Conservation (phyloP, 208 protist genomes). For the Acanthamoeba castellanii region DNA sequence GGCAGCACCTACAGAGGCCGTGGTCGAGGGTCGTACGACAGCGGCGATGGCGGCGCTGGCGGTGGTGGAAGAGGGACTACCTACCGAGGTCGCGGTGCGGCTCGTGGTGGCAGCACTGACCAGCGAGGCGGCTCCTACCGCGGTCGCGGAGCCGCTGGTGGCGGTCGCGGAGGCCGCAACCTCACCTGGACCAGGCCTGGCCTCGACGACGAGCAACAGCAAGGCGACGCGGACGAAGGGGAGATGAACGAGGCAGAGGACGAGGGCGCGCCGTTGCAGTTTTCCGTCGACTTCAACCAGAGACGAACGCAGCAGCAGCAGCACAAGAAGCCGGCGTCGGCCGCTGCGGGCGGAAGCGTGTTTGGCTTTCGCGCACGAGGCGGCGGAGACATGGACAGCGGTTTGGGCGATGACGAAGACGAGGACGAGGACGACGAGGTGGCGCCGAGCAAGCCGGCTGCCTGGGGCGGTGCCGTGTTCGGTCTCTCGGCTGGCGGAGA, state of each 20-base stretch:
- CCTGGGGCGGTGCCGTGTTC: conserved; percentile 21
- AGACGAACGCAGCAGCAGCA: not conserved
- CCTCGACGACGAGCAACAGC: not conserved
- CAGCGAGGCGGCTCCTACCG: not conserved
- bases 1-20: not conserved
- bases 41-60: too few species aligned
- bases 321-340: not conserved
- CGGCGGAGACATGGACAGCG: not conserved
- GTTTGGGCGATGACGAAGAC: not conserved
- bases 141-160: not conserved
- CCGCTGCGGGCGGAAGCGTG: not conserved
- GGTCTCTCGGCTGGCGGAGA: not conserved
- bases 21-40: too few species aligned
- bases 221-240: not conserved
- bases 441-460: not conserved
- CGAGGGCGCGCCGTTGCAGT: not conserved
- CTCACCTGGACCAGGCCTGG: not conserved
- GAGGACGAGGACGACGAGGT: conserved; percentile 2
- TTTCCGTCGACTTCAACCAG: not conserved
- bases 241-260: not conserved
- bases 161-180: not conserved
- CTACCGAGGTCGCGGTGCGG: not conserved
- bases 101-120: not conserved
- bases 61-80: not conserved
- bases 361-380: not conserved